Evolutionary conservation across 2,329 filamentous ascomycete genomes (phyloP), one percentile per base, ranked within the genome.

Genomic region (Pseudocercospora fuligena): DNA sequence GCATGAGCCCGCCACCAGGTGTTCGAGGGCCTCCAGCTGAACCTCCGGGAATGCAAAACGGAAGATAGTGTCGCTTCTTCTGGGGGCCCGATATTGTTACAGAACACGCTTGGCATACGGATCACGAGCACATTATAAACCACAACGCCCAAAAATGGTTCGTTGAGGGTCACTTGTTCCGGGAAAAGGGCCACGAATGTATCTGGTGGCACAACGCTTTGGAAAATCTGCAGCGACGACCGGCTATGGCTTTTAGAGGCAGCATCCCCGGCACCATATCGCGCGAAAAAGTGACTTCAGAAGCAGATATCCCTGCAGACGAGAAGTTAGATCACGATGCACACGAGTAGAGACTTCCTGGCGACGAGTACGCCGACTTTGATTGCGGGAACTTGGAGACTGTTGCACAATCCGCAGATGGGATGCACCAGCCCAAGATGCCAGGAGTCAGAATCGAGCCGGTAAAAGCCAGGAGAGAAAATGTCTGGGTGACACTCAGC

Each of bases 21-120:
- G 65, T 71, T 11, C 65, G 63, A 29, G 70, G 70, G 5, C 65
- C 67, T n/a, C 64, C 65, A 6, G 63, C 61, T 40, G 70, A 66
- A 31, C 66, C 63, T 2, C 61, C 66, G 23, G 65, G 66, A 43
- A 43, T 43, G 40, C 40, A 43, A 16, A 43, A 43, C 19, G 40
- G 40, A 43, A 43, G 40, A 43, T 43, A 43, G 16, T 43, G 40
- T 6, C 6, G 16, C n/a, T 43, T 43, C 8, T n/a, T 11, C 33
- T 36, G 16, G 40, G 40, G 40, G 14, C 40, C 5, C 19, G 8
- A 43, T n/a, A 16, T 43, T 11, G 14, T 40, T 9, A 19, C 40
- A 43, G 40, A 43, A 43, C 40, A 43, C 40, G 40, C 19, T 43
- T n/a, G 40, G 40, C 40, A n/a, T 16, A 14, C 16, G 6, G 40